A percentile compares a stretch with the other conserved stretches of the same genome.
phyloP scores from a whole-genome alignment of 768 basidiomycete genomes.

The Leccinum sublutescens region DNA sequence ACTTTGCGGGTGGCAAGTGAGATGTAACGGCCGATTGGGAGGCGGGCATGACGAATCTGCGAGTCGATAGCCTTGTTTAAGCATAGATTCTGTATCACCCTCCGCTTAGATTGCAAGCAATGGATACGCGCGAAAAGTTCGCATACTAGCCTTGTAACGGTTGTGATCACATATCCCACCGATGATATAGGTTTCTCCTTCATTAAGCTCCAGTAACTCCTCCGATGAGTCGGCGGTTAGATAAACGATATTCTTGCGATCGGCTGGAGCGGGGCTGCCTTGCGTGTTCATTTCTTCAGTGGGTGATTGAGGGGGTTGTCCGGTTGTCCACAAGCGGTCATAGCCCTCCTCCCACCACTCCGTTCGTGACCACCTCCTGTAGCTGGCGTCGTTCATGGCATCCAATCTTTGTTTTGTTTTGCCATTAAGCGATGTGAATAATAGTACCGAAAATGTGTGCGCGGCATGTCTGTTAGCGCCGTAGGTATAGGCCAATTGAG shows the following conservation, averaged over 20 bases:
- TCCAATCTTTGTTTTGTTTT: slow-evolving; percentile 66
- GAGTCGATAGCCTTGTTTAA: slow-evolving; percentile 77
- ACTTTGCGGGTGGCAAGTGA: slow-evolving; percentile 89
- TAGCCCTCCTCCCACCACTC: slow-evolving; percentile 84
- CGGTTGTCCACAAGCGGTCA: slow-evolving; percentile 58
- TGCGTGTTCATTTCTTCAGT: slow-evolving; percentile 4
- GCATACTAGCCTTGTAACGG: slow-evolving; percentile 74
- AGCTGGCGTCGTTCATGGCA: slow-evolving; percentile 58
- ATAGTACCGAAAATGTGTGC: slow-evolving; percentile 64
- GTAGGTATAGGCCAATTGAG: slow-evolving; percentile 91
- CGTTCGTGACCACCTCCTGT: slow-evolving; percentile 77
- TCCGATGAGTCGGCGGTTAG: slow-evolving; percentile 92
- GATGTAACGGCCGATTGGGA: slow-evolving; percentile 93
- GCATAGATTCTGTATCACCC: slow-evolving; percentile 70
- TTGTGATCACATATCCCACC: slow-evolving; percentile 96
- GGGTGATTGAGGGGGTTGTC: not conserved
- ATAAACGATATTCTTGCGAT: slow-evolving; percentile 70
- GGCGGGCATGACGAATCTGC: slow-evolving; percentile 77
- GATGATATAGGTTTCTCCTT: slow-evolving; percentile 89
- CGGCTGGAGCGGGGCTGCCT: slow-evolving; percentile 10
- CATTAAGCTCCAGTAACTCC: slow-evolving; percentile 77
- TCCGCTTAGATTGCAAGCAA: slow-evolving; percentile 12
- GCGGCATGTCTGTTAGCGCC: slow-evolving; percentile 76
- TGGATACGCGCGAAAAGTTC: not conserved
- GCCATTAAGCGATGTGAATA: slow-evolving; percentile 82